Evolutionary conservation across 169 alveolate species (phyloP), one percentile per base, ranked within the genome.

Genomic region (Cardiosporidium cionae): DNA sequence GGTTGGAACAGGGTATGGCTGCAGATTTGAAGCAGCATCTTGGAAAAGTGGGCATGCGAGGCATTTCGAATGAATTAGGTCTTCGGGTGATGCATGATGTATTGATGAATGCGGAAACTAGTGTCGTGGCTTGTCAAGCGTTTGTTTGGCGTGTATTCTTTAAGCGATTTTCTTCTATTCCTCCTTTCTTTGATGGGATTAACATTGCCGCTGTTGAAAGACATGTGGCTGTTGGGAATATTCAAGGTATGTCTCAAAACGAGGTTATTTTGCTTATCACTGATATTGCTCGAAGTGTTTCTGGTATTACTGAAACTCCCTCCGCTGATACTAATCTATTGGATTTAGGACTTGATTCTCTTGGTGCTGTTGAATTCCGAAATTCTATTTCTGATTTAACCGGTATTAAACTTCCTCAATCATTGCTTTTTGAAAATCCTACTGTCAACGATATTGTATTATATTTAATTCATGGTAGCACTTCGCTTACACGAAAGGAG

Each of bases 351-450:
- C 74, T 87, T 9, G 92, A 87, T 71, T 87, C 92, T 23, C 69
- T 87, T 32, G 82, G 89, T 7, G 92, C 90, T 0, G 85, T 87
- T 28, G 92, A 87, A 70, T 78, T 87, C 66, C 83, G 92, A 16
- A 83, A 86, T 71, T 44, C 72, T 16, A 27, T 65, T 9, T 35
- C 44, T 3, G 72, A 65, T 28, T 23, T 65, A 32, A 79, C 85
- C 7, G 86, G 85, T 1, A 86, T 79, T 37, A 78, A 79, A 34
- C 65, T 79, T 29, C 85, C 85, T 7, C 85, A 79, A 35, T 68
- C 83, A 1, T 32, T 79, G 1, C 76, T 79, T 9, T 79, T 79
- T 65, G 85, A 79, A 73, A 79, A 79, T 44, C 86, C 87, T 7
- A 79, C 80, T 9, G 67, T 80, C 25, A 27, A 62, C 31, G 84